A percentile compares a stretch with the other conserved stretches of the same genome.
Conservation (phyloP, 768 basidiomycete genomes). For the Sporobolomyces pararoseus region DNA sequence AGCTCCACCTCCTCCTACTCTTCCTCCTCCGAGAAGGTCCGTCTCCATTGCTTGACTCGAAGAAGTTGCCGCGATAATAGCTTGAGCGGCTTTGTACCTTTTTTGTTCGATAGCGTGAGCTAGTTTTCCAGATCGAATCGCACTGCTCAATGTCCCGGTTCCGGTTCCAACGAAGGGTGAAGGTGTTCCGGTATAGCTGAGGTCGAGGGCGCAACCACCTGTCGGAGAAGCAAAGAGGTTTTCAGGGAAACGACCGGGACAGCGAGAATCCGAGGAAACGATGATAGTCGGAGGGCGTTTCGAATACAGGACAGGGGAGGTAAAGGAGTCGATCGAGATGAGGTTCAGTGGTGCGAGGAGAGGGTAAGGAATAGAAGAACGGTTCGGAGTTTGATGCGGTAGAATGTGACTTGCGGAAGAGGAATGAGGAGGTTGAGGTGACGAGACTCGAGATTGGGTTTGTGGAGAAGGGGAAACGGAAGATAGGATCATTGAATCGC, state of each 20-base stretch:
- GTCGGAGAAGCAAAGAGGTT: conserved; percentile 28
- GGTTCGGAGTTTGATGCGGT: neutral
- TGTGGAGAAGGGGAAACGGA: neutral
- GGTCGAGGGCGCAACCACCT: conserved; percentile 31
- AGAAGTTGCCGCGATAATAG: neutral
- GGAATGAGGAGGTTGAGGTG: conserved; percentile 3
- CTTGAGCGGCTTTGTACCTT: conserved; percentile 3
- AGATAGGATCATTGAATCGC: neutral
- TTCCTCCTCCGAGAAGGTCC: neutral
- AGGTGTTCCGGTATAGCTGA: neutral
- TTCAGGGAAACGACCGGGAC: conserved; percentile 26
- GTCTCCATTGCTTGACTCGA: neutral
- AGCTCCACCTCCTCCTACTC: neutral
- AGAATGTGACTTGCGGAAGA: neutral
- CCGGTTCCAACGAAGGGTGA: neutral
- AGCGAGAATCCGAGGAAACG: conserved; percentile 21
- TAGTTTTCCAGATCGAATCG: neutral
- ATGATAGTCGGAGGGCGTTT: conserved; percentile 34
- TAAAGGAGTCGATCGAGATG: conserved; percentile 21
- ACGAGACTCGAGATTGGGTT: conserved; percentile 5
- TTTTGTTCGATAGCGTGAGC: conserved; percentile 17
- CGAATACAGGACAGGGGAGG: conserved; percentile 27
- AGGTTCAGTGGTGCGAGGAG: conserved; percentile 26
- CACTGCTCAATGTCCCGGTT: neutral
- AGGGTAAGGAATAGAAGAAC: conserved; percentile 33